Conservation (phyloP, 108 stramenopile genomes). For the Fragilaria radians region DNA sequence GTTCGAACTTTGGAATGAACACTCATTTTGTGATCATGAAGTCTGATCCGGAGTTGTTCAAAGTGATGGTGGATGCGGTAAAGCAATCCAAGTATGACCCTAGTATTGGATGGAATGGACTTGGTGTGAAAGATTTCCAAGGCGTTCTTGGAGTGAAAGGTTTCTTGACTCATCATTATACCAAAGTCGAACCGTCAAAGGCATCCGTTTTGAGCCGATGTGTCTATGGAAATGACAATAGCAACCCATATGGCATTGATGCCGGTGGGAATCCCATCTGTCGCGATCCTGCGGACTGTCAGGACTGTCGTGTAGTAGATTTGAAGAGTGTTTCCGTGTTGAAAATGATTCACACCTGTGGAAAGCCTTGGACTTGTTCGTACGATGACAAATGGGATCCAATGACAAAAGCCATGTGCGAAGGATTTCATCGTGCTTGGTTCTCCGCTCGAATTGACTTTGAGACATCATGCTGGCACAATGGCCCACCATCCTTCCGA, state of each 20-base stretch:
- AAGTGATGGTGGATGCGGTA: background rate
- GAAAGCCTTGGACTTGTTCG: background rate
- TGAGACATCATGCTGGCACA: too few relatives aligned
- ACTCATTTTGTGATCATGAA: background rate
- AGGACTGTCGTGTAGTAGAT: too few relatives aligned
- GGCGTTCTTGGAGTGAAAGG: background rate
- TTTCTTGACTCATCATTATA: background rate
- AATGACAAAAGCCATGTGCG: too few relatives aligned
- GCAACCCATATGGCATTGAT: background rate
- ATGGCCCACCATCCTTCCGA: too few relatives aligned
- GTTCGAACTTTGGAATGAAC: background rate
- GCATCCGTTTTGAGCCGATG: background rate
- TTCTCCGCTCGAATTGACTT: too few relatives aligned
- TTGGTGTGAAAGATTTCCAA: background rate
- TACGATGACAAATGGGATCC: slow-evolving; percentile 1
- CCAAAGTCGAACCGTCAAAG: background rate
- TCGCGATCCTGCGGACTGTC: background rate
- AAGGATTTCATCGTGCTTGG: too few relatives aligned
- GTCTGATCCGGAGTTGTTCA: background rate
- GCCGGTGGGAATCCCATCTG: background rate
- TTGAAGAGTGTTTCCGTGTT: background rate
- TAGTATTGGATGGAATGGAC: slow-evolving; percentile 1
- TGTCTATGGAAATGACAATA: background rate
- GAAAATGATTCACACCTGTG: background rate
- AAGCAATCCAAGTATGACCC: background rate